These are phyloP conservation scores for Penicillium polonicum DNA, from an alignment of 2,329 filamentous ascomycete genomes.

Conservation along the genomic window DNA sequence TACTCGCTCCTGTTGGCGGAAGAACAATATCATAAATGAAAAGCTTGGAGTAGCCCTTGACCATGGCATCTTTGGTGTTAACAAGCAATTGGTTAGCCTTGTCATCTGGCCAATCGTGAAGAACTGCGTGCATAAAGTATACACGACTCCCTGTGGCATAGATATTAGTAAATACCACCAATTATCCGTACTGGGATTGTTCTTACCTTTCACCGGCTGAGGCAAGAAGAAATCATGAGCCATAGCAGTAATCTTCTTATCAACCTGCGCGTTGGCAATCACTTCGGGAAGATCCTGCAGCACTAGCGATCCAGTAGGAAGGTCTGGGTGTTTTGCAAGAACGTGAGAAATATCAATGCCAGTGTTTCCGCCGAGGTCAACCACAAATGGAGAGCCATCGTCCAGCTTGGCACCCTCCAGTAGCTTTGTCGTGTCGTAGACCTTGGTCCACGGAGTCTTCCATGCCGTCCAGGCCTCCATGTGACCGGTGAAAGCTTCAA, in stretches of 20 bases:
- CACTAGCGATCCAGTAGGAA: slow-evolving; percentile 34
- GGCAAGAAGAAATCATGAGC: slow-evolving; percentile 30
- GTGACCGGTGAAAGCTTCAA: slow-evolving; percentile 36
- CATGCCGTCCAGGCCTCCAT: slow-evolving; percentile 38
- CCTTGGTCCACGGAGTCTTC: slow-evolving; percentile 37
- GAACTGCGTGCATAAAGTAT: slow-evolving; percentile 45
- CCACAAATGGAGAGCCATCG: slow-evolving; percentile 30
- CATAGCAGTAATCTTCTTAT: slow-evolving; percentile 27
- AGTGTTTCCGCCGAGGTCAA: slow-evolving; percentile 43
- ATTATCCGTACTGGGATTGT: too few relatives aligned
- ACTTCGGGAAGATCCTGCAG: slow-evolving; percentile 43
- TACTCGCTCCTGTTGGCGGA: slow-evolving; percentile 34
- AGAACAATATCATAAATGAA: slow-evolving; percentile 44
- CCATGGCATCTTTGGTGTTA: slow-evolving; percentile 37
- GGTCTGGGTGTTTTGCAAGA: slow-evolving; percentile 31
- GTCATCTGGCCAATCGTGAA: slow-evolving; percentile 47
- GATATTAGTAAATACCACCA: background rate
- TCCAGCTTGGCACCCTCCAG: slow-evolving; percentile 20
- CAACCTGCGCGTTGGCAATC: slow-evolving; percentile 27
- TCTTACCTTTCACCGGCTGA: slow-evolving; percentile 30
- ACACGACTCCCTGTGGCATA: slow-evolving; percentile 32
- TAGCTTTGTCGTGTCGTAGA: slow-evolving; percentile 28
- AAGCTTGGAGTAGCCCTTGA: slow-evolving; percentile 40
- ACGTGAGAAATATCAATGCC: slow-evolving; percentile 40
- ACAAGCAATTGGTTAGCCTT: slow-evolving; percentile 33